A percentile compares a stretch with the other conserved stretches of the same genome.
Conservation (phyloP, 2,329 filamentous ascomycete genomes). For the Hypomyces rosellus region DNA sequence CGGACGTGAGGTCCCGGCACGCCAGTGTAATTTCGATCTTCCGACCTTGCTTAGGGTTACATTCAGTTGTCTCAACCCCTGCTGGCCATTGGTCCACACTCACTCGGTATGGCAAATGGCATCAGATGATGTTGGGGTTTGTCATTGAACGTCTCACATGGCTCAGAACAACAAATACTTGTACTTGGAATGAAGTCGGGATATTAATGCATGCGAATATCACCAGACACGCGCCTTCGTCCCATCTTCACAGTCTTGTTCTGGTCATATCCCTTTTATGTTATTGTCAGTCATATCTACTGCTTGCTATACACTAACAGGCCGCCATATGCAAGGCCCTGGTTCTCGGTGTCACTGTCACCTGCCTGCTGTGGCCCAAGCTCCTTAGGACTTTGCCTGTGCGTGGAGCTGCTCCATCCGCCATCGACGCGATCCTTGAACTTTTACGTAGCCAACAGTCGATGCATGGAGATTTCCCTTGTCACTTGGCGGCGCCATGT, state of each 20-base stretch:
- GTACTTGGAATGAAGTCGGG: no score
- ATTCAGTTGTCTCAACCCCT: neutral
- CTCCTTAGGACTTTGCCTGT: neutral
- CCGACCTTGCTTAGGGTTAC: neutral
- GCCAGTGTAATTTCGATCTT: neutral
- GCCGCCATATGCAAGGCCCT: neutral
- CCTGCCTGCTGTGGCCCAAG: constrained; percentile 11
- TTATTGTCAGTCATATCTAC: no score
- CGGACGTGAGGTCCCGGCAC: neutral
- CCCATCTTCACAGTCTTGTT: no score
- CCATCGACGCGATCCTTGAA: neutral
- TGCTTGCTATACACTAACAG: neutral
- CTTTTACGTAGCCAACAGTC: no score
- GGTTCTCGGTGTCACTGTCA: constrained; percentile 5
- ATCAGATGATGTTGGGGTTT: neutral
- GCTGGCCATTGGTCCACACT: neutral
- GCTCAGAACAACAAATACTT: neutral
- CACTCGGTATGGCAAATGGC: no score
- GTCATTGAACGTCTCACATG: neutral
- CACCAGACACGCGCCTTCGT: no score
- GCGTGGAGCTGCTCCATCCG: neutral
- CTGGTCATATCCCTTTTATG: no score
- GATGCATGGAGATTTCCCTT: no score
- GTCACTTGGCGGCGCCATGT: constrained; percentile 7
- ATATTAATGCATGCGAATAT: no score